phyloP scores from a whole-genome alignment of 495 filamentous ascomycete species.

The Cryomyces antarcticus region DNA sequence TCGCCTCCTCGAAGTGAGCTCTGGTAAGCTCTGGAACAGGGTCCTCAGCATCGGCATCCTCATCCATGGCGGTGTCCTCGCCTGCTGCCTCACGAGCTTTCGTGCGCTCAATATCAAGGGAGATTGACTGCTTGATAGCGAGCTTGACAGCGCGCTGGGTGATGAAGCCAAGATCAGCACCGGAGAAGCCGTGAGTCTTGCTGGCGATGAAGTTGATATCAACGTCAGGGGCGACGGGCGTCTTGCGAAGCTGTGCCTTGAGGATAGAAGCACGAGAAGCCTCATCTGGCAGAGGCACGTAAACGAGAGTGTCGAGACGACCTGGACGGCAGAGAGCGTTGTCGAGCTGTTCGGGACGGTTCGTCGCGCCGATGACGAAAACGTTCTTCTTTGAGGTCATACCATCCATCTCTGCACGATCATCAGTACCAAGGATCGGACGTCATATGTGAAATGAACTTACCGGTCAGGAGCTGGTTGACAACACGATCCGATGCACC shows the following conservation, averaged over 20 bases:
- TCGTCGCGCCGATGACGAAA: conserved; percentile 97
- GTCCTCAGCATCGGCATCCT: conserved; percentile 69
- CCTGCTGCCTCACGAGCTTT: conserved; percentile 74
- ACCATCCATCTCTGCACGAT: conserved; percentile 75
- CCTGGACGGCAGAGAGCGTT: conserved; percentile 93
- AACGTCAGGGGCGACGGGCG: conserved; percentile 72
- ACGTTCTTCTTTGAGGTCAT: conserved; percentile 99
- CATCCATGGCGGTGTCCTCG: conserved; percentile 45
- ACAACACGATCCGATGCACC: conserved; percentile 98
- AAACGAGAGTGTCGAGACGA: conserved; percentile 95
- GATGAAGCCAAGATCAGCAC: conserved; percentile 98
- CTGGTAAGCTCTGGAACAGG: conserved; percentile 92
- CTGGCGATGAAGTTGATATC: conserved; percentile 81
- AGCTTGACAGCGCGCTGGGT: conserved; percentile 98
- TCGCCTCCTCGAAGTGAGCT: conserved; percentile 96
- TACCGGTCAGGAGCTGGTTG: conserved; percentile 95
- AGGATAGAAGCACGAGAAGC: conserved; percentile 70
- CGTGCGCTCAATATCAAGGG: conserved; percentile 63
- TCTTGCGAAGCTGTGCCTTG: conserved; percentile 94
- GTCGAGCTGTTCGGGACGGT: conserved; percentile 95
- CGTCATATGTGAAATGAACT: conserved; percentile 17
- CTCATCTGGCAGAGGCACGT: conserved; percentile 90
- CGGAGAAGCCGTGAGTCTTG: conserved; percentile 96
- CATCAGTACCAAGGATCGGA: conserved; percentile 9
- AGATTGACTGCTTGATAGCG: conserved; percentile 95